These are phyloP conservation scores for Solanum rostratum DNA, from an alignment of 257 asterid species.

Conservation along the genomic window DNA sequence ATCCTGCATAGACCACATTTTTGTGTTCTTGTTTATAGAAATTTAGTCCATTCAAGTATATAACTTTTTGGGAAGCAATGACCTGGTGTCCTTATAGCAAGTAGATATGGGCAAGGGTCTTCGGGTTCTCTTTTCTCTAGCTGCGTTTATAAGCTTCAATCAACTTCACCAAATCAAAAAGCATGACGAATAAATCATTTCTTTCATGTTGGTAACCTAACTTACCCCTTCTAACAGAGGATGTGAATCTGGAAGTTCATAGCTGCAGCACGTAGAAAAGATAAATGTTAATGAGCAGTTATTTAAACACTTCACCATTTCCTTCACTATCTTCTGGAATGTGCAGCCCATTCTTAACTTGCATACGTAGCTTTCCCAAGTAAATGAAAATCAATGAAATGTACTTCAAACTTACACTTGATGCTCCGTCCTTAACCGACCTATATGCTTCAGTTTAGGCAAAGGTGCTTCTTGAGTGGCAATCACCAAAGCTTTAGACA, in stretches of 20 bases:
- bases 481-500: constrained; percentile 17
- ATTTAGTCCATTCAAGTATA: background rate
- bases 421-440: constrained; percentile 13
- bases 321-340: background rate
- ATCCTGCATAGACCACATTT: background rate
- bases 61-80: background rate
- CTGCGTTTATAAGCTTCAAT: constrained; percentile 4
- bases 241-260: constrained; percentile 17
- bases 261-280: constrained; percentile 5
- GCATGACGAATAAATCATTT: background rate
- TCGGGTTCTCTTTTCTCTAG: constrained; percentile 9
- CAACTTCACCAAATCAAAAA: background rate
- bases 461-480: constrained; percentile 6
- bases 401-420: constrained; percentile 18
- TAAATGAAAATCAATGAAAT: background rate
- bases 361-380: background rate
- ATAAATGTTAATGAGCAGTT: background rate
- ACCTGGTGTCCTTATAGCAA: constrained; percentile 23
- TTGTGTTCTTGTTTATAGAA: background rate
- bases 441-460: constrained; percentile 3
- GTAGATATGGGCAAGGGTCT: constrained; percentile 17
- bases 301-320: background rate
- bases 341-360: background rate
- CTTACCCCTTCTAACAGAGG: constrained; percentile 17
- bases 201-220: background rate